These are phyloP conservation scores for Brassica hybrid DNA, from an alignment of 441 rosid genomes.

Conservation along the genomic window DNA sequence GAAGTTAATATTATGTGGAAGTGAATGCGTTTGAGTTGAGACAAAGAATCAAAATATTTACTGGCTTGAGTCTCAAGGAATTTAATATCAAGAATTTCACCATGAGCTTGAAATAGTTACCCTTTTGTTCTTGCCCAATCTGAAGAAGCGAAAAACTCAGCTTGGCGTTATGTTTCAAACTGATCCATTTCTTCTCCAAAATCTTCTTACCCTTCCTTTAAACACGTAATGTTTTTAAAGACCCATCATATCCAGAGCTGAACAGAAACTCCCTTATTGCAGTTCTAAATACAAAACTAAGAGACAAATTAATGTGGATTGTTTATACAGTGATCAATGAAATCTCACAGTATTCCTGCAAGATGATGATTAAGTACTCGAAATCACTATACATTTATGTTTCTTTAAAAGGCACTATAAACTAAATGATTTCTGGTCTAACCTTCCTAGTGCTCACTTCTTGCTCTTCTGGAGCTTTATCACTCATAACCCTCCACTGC, in stretches of 20 bases:
- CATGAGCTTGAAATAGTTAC: not conserved
- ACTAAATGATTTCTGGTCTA: too few species aligned
- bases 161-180: not conserved
- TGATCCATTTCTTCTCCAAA: not conserved
- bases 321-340: not conserved
- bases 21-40: not conserved
- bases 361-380: too few species aligned
- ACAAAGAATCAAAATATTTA: not conserved
- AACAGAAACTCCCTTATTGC: not conserved
- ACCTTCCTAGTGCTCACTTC: too few species aligned
- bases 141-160: not conserved
- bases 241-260: not conserved
- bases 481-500: too few species aligned
- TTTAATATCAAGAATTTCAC: not conserved
- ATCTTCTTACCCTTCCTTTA: too few species aligned
- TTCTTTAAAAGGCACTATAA: too few species aligned
- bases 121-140: not conserved
- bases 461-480: too few species aligned
- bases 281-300: not conserved
- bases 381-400: too few species aligned
- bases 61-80: not conserved
- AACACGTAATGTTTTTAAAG: not conserved
- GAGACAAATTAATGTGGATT: not conserved
- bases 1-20: not conserved
- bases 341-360: too few species aligned